phyloP scores from a whole-genome alignment of 805 yeast species.

The Yarrowia sp. region DNA sequence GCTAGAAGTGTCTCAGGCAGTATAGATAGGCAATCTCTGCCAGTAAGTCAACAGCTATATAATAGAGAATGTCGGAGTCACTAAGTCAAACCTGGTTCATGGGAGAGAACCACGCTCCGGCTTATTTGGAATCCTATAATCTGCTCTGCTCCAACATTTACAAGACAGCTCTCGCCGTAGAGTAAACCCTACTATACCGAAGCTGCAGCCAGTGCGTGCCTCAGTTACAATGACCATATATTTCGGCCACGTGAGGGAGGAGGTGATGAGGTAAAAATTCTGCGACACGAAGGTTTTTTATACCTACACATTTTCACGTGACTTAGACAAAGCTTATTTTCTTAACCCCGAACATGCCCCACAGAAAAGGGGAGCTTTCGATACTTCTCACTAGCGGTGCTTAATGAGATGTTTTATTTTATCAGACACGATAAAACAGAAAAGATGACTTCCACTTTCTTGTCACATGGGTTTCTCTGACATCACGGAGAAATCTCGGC shows the following conservation, averaged over 20 bases:
- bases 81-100: slow-evolving; percentile 47
- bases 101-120: slow-evolving; percentile 45
- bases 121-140: slow-evolving; percentile 46
- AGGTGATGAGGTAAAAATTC: slow-evolving; percentile 28
- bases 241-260: slow-evolving; percentile 39
- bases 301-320: neutral
- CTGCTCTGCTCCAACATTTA: slow-evolving; percentile 40
- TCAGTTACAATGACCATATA: slow-evolving; percentile 37
- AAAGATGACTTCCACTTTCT: too few relatives aligned
- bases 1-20: too few relatives aligned
- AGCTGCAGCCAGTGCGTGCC: slow-evolving; percentile 37
- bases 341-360: neutral
- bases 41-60: too few relatives aligned
- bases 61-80: slow-evolving; percentile 43
- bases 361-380: too few relatives aligned
- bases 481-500: slow-evolving; percentile 1
- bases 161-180: slow-evolving; percentile 39
- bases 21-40: too few relatives aligned
- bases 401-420: too few relatives aligned
- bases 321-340: neutral
- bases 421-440: too few relatives aligned
- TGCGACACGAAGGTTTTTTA: neutral
- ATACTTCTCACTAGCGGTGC: too few relatives aligned
- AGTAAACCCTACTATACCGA: slow-evolving; percentile 40
- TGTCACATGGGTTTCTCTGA: neutral